Conservation (phyloP, 345 rosid species). For the Luvunga scandens region DNA sequence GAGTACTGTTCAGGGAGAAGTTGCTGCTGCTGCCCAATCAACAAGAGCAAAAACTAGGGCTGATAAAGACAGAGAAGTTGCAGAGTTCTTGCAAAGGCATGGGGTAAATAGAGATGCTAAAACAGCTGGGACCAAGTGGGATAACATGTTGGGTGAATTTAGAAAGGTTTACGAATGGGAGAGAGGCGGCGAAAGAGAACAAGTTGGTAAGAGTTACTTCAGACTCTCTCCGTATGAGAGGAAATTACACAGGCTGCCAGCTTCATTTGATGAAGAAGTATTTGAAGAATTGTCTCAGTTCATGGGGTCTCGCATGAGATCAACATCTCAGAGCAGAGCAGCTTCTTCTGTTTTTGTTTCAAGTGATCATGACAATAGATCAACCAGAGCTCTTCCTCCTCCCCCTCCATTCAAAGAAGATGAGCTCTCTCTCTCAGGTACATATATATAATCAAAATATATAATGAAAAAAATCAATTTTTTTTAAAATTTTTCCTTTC, state of each 20-base stretch:
- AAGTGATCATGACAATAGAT: too few species aligned
- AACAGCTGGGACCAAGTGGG: slow-evolving; percentile 99
- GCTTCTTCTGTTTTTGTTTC: slow-evolving; percentile 3
- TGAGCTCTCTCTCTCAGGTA: slow-evolving; percentile 47
- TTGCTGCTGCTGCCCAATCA: slow-evolving; percentile 9
- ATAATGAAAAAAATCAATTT: not conserved
- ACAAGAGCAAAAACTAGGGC: slow-evolving; percentile 87
- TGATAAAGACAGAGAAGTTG: slow-evolving; percentile 93
- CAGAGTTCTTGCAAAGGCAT: slow-evolving; percentile 73
- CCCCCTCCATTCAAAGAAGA: slow-evolving; percentile 65
- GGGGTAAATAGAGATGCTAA: slow-evolving; percentile 86
- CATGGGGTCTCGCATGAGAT: slow-evolving; percentile 81
- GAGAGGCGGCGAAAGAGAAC: slow-evolving; percentile 69
- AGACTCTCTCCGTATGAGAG: slow-evolving; percentile 94
- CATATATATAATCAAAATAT: not conserved
- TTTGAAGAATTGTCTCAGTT: slow-evolving; percentile 88
- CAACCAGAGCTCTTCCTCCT: slow-evolving; percentile 44
- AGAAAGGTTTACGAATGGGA: slow-evolving; percentile 97
- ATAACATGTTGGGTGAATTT: slow-evolving; percentile 97
- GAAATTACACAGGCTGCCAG: slow-evolving; percentile 78
- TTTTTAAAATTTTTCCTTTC: not conserved
- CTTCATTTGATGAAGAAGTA: slow-evolving; percentile 96
- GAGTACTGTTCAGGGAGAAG: slow-evolving; percentile 20
- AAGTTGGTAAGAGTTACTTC: slow-evolving; percentile 85
- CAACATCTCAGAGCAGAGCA: slow-evolving; percentile 43